These are phyloP conservation scores for Colletotrichum melonis DNA, from an alignment of 2,329 filamentous ascomycete genomes.

Conservation along the genomic window DNA sequence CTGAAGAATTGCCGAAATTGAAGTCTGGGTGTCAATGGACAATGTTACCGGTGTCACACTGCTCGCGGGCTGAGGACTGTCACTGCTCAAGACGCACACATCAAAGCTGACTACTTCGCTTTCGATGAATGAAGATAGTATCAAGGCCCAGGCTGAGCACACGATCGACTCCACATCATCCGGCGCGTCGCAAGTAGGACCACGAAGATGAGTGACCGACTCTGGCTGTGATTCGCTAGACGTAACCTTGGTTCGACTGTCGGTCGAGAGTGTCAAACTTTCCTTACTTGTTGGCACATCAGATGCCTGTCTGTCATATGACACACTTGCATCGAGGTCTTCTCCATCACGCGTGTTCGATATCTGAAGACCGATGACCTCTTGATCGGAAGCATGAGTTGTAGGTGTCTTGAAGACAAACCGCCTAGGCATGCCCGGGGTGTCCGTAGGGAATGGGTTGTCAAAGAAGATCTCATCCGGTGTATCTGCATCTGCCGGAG, in stretches of 20 bases:
- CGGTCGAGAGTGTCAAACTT: not conserved
- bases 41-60: not conserved
- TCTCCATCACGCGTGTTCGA: not conserved
- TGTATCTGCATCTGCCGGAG: not conserved
- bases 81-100: not conserved
- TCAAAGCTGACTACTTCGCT: not conserved
- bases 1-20: not conserved
- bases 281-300: not conserved
- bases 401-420: slow-evolving; percentile 4
- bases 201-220: not conserved
- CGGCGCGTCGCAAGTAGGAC: not conserved
- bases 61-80: no score
- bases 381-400: not conserved
- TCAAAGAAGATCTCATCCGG: slow-evolving; percentile 24
- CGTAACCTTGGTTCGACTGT: not conserved
- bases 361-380: not conserved
- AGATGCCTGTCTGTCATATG: not conserved
- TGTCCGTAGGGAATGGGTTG: slow-evolving; percentile 9
- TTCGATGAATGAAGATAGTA: not conserved
- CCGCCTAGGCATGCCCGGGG: slow-evolving; percentile 3
- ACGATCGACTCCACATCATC: not conserved
- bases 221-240: not conserved
- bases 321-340: rapidly evolving
- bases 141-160: slow-evolving; percentile 19
- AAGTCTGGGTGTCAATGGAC: not conserved